Evolutionary conservation across 768 basidiomycete genomes (phyloP), one percentile per base, ranked within the genome.

Genomic region (Collybia sp.): DNA sequence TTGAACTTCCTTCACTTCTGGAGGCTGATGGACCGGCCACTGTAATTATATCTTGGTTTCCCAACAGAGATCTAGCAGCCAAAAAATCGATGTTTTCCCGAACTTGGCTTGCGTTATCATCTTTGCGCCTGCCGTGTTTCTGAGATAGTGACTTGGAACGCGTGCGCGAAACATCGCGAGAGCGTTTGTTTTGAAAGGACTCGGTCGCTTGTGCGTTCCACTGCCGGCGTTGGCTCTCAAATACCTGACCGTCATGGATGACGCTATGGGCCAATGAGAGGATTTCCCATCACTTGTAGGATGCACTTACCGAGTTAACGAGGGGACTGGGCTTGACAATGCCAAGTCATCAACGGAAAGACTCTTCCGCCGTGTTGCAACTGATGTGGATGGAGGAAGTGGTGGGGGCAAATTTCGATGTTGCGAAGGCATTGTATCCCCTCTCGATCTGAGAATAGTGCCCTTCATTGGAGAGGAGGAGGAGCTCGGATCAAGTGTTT

Each of bases 201-300:
- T 63, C 66, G 0, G 67, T 64, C 0, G 88, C 88, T 50, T 83
- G 76, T 2, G 62, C 58, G 53, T 83, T 78, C 88, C 88, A 90
- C 52, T 70, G 65, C 42, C 75, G 72, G 12, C 88, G 80, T 49
- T 89, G 77, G 42, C 68, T 69, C n/a, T 80, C 73, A 10, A 89
- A 70, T 39, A 67, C 67, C 44, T 77, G 67, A 10, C 81, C 77
- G 50, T 88, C 84, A 49, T 79, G 76, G 9, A 90, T 65, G 17
- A 88, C 86, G 54, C 87, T 89, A 30, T 48, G 41, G 48, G 16
- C 35, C 18, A 25, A 42, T 44, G 36, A 31, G 34, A 34, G 37
- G 6, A n/a, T 36, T 12, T 12, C 12, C 32, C 12, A 25, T 10
- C 8, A 37, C 25, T 8, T 13, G 19, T n/a, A 46, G 34, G 46